Evolutionary conservation across 768 basidiomycete genomes (phyloP).

Genomic region (Fomitopsis serialis): DNA sequence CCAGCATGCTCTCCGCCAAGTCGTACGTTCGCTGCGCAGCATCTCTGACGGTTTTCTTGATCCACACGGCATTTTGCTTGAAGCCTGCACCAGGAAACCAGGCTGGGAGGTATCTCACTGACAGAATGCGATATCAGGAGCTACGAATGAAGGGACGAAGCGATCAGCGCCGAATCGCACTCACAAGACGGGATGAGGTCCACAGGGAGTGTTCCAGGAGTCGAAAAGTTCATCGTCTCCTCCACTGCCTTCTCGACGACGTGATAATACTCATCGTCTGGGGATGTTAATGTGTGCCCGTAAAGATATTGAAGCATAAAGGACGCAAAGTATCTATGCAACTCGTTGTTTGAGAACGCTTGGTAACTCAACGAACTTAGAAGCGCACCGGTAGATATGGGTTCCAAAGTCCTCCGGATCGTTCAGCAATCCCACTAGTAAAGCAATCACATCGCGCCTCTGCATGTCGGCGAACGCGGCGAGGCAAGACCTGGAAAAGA

Average conservation of each 20-base stretch:
- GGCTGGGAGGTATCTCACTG: slow-evolving; percentile 23
- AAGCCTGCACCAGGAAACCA: slow-evolving; percentile 39
- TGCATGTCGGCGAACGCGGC: not conserved
- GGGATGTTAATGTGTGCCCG: slow-evolving; percentile 24
- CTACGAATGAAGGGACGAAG: not conserved
- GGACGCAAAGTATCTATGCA: not conserved
- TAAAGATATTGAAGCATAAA: not conserved
- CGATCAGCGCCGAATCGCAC: not conserved
- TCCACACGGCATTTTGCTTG: slow-evolving; percentile 19
- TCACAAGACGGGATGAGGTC: slow-evolving; percentile 28
- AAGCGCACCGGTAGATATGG: not conserved
- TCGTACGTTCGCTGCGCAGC: not conserved
- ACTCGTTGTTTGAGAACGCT: not conserved
- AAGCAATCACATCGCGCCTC: not conserved
- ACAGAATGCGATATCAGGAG: too few relatives aligned
- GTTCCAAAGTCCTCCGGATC: not conserved
- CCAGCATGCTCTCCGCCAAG: not conserved
- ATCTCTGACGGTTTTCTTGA: not conserved
- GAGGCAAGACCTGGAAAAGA: not conserved
- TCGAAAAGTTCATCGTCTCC: slow-evolving; percentile 12
- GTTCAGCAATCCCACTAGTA: not conserved
- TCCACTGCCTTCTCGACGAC: slow-evolving; percentile 21
- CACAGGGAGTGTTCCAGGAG: slow-evolving; percentile 22
- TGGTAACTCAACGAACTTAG: not conserved
- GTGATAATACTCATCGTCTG: slow-evolving; percentile 24